phyloP scores from a whole-genome alignment of 371 early-diverging fungal genomes.

The Saksenaea vasiformis region DNA sequence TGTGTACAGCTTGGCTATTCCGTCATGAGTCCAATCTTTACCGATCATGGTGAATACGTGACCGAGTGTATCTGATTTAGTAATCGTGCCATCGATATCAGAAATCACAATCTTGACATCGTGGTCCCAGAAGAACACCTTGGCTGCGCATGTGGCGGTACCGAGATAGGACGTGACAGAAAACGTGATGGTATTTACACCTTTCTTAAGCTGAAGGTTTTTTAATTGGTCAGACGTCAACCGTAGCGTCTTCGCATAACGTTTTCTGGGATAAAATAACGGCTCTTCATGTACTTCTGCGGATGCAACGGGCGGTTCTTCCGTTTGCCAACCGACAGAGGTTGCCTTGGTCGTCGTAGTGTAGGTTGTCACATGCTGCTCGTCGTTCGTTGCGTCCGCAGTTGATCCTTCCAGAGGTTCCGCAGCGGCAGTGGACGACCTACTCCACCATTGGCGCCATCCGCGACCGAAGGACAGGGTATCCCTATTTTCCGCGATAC shows the following conservation, averaged over 20 bases:
- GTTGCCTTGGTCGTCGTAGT: slow-evolving; percentile 47
- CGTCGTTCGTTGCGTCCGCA: background rate
- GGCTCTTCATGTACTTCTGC: background rate
- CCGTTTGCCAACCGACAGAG: slow-evolving; percentile 42
- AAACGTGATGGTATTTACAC: slow-evolving; percentile 91
- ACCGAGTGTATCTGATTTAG: slow-evolving; percentile 97
- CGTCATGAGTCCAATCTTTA: slow-evolving; percentile 98
- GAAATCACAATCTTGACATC: slow-evolving; percentile 93
- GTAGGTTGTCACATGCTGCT: slow-evolving; percentile 33
- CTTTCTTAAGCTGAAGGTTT: slow-evolving; percentile 79
- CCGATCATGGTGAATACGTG: slow-evolving; percentile 98
- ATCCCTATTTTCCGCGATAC: slow-evolving; percentile 32
- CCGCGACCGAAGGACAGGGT: slow-evolving; percentile 44
- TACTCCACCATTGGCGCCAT: slow-evolving; percentile 56
- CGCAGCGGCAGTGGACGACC: slow-evolving; percentile 41
- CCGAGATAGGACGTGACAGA: slow-evolving; percentile 82
- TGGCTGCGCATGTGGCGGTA: slow-evolving; percentile 77
- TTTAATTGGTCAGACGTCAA: slow-evolving; percentile 91
- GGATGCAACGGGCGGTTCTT: slow-evolving; percentile 13
- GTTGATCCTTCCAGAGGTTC: slow-evolving; percentile 9
- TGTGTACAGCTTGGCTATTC: slow-evolving; percentile 96
- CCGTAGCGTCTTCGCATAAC: slow-evolving; percentile 88
- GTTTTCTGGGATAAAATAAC: slow-evolving; percentile 26
- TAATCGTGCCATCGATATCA: slow-evolving; percentile 99
- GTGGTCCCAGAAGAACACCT: slow-evolving; percentile 90